A percentile compares a stretch with the other conserved stretches of the same genome.
Evolutionary conservation across 2,329 filamentous ascomycete genomes (phyloP).

Genomic region (Sclerotinia spermophila): DNA sequence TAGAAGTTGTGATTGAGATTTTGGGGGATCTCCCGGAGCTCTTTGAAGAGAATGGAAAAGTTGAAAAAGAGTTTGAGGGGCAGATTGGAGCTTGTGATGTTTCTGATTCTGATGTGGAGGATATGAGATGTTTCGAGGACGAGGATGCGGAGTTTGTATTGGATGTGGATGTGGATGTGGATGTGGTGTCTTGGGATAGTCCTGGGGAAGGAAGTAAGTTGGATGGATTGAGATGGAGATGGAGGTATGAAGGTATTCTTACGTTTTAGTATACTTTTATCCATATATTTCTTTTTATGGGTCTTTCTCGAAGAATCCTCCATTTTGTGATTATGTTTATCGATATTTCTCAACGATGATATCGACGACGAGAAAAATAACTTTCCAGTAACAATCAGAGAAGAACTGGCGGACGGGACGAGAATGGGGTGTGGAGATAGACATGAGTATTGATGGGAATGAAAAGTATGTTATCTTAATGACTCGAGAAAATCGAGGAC

Average conservation of each 20-base stretch:
- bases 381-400: constrained; percentile 11
- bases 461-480: not conserved
- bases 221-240: not conserved
- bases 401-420: constrained; percentile 3
- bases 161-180: no score
- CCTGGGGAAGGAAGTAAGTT: not conserved
- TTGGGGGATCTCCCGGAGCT: not conserved
- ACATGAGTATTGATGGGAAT: not conserved
- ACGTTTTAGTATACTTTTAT: not conserved
- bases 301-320: not conserved
- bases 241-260: not conserved
- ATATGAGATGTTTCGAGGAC: not conserved
- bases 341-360: not conserved
- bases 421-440: not conserved
- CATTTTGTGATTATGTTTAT: not conserved
- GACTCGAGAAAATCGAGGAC: not conserved
- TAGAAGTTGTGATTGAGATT: not conserved
- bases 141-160: no score
- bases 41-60: not conserved
- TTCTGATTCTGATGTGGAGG: not conserved
- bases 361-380: not conserved
- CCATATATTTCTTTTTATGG: no score
- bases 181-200: not conserved
- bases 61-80: not conserved
- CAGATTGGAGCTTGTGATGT: not conserved